These are phyloP conservation scores for Cardamine occulta DNA, from an alignment of 345 rosid species.

Conservation along the genomic window DNA sequence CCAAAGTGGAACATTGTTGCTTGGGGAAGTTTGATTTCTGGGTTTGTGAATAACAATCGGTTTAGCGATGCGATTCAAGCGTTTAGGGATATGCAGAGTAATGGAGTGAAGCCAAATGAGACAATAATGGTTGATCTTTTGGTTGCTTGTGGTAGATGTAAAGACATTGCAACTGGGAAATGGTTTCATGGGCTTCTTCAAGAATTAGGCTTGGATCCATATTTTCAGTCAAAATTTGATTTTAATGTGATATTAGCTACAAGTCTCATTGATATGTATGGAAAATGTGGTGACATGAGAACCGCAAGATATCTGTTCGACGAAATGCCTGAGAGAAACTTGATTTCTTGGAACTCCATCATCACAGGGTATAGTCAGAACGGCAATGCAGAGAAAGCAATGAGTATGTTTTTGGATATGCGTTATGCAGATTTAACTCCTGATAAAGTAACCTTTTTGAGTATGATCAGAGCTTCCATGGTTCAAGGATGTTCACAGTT, in stretches of 20 bases:
- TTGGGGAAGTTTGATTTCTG: constrained; percentile 49
- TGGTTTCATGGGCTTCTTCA: constrained; percentile 41
- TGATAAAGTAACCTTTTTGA: constrained; percentile 50
- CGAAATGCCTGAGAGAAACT: constrained; percentile 50
- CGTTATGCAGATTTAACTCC: constrained; percentile 35
- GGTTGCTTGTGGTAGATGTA: constrained; percentile 42
- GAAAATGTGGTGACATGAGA: constrained; percentile 50
- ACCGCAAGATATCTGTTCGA: constrained; percentile 53
- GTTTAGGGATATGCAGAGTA: constrained; percentile 39
- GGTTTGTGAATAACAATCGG: constrained; percentile 41
- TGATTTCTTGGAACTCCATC: constrained; percentile 54
- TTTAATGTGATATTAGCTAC: constrained; percentile 48
- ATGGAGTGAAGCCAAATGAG: constrained; percentile 45
- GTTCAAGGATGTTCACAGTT: constrained; percentile 39
- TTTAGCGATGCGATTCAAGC: constrained; percentile 32
- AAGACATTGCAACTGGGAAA: constrained; percentile 40
- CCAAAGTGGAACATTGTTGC: constrained; percentile 48
- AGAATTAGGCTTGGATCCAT: constrained; percentile 44
- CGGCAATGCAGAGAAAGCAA: constrained; percentile 44
- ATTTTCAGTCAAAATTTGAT: neutral
- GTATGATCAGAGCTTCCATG: constrained; percentile 49
- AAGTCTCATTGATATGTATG: constrained; percentile 45
- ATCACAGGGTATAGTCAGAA: constrained; percentile 50
- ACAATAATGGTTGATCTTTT: constrained; percentile 44
- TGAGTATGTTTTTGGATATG: constrained; percentile 44